These are phyloP conservation scores for Elasticomyces elasticus DNA, from an alignment of 495 filamentous ascomycete genomes.

Conservation along the genomic window DNA sequence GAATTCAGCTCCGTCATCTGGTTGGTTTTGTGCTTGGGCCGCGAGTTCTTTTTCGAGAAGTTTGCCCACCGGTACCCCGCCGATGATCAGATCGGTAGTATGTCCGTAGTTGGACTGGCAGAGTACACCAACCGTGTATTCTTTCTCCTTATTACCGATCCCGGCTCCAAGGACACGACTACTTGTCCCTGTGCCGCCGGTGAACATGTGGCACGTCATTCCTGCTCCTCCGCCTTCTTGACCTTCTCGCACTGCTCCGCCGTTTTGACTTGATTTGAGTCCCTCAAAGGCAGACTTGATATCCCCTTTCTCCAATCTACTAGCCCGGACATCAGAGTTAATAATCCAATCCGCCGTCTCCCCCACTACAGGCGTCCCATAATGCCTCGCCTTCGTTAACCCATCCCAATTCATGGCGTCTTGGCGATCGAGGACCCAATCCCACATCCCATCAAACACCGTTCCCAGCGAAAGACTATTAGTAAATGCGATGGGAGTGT, in stretches of 20 bases:
- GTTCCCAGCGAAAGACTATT: slow-evolving; percentile 42
- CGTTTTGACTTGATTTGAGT: background rate
- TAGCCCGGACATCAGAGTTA: slow-evolving; percentile 28
- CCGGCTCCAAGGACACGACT: slow-evolving; percentile 37
- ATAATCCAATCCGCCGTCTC: slow-evolving; percentile 45
- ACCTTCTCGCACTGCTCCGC: slow-evolving; percentile 37
- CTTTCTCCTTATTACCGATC: slow-evolving; percentile 22
- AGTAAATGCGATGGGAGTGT: slow-evolving; percentile 43
- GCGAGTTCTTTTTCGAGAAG: slow-evolving; percentile 29
- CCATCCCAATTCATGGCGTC: slow-evolving; percentile 33
- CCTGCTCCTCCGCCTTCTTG: slow-evolving; percentile 45
- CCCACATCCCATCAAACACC: slow-evolving; percentile 41
- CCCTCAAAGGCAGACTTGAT: background rate
- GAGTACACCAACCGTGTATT: slow-evolving; percentile 42
- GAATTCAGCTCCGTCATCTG: no score
- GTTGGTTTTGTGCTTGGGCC: background rate
- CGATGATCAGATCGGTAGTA: slow-evolving; percentile 36
- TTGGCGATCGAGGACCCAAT: slow-evolving; percentile 34
- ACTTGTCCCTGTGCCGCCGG: slow-evolving; percentile 43
- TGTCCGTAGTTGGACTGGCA: slow-evolving; percentile 45
- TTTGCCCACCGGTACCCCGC: slow-evolving; percentile 42
- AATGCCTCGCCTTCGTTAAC: slow-evolving; percentile 31
- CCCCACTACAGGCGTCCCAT: slow-evolving; percentile 36
- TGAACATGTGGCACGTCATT: slow-evolving; percentile 44
- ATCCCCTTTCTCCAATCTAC: slow-evolving; percentile 2